Evolutionary conservation across 257 asterid species (phyloP).

Genomic region (Rehmannia glutinosa): DNA sequence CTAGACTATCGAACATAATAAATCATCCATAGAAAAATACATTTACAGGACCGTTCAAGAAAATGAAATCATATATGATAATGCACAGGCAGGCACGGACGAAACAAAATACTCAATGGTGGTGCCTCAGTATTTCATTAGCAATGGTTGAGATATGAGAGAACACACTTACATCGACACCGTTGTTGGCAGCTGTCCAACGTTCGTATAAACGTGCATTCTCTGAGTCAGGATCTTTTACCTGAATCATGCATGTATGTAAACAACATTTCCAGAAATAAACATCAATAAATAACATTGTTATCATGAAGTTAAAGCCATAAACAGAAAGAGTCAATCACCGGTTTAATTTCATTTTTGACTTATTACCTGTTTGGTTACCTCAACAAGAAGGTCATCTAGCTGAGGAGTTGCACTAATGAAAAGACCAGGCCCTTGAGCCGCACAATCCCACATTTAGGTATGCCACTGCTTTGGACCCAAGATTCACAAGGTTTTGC

Average conservation of each 20-base stretch:
- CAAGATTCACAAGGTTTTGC: conserved; percentile 73
- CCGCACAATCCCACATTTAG: conserved; percentile 91
- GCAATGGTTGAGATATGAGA: not conserved
- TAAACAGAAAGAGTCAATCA: not conserved
- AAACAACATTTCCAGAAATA: conserved; percentile 17
- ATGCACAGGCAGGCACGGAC: too few relatives aligned
- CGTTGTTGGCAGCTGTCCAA: conserved; percentile 48
- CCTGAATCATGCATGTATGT: conserved; percentile 43
- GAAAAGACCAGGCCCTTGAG: conserved; percentile 92
- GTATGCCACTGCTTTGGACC: conserved; percentile 79
- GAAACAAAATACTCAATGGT: too few relatives aligned
- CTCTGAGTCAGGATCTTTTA: conserved; percentile 78
- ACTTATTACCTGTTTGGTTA: conserved; percentile 64
- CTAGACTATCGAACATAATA: too few relatives aligned
- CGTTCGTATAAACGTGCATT: conserved; percentile 40
- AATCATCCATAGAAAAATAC: too few relatives aligned
- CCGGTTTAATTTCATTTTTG: not conserved
- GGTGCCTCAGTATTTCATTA: not conserved
- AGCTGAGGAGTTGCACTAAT: conserved; percentile 91
- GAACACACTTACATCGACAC: conserved; percentile 43
- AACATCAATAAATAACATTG: not conserved
- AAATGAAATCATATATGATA: too few relatives aligned
- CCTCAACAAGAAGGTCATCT: conserved; percentile 74
- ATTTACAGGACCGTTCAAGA: too few relatives aligned
- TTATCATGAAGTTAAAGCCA: not conserved